These are phyloP conservation scores for Annulohypoxylon truncatum DNA, from an alignment of 2,329 filamentous ascomycete genomes.

Conservation along the genomic window DNA sequence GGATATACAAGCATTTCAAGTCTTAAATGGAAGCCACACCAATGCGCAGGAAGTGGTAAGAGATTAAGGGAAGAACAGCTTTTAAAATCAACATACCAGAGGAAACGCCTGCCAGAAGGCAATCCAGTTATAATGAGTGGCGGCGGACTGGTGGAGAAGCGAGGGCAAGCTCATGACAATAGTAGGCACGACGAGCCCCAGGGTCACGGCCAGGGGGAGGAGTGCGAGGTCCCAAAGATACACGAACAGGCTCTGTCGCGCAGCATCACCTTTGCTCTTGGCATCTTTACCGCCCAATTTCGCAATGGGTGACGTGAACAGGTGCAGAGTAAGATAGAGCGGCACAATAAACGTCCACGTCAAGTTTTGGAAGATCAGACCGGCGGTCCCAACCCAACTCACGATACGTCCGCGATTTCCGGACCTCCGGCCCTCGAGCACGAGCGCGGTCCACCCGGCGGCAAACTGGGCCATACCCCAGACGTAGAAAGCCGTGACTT, in stretches of 20 bases:
- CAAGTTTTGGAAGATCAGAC: constrained; percentile 44
- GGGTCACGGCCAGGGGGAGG: constrained; percentile 45
- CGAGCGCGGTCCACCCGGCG: constrained; percentile 45
- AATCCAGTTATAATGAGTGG: constrained; percentile 47
- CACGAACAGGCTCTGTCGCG: constrained; percentile 43
- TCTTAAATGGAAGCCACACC: too few species aligned
- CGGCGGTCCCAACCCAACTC: constrained; percentile 40
- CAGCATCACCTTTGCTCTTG: constrained; percentile 38
- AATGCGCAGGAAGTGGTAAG: too few species aligned
- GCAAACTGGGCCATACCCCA: constrained; percentile 48
- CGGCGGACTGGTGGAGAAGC: constrained; percentile 41
- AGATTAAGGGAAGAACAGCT: background rate
- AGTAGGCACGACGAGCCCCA: constrained; percentile 44
- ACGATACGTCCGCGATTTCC: constrained; percentile 46
- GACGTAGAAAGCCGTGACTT: constrained; percentile 41
- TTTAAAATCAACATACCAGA: constrained; percentile 18
- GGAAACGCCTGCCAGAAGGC: constrained; percentile 49
- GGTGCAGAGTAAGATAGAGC: constrained; percentile 46
- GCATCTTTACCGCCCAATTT: constrained; percentile 26
- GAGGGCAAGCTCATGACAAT: constrained; percentile 47
- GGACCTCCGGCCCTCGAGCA: constrained; percentile 47
- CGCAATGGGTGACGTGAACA: constrained; percentile 48
- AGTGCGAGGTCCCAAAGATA: constrained; percentile 49
- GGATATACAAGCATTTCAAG: too few species aligned
- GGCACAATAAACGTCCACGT: constrained; percentile 46